Evolutionary conservation across 768 basidiomycete species (phyloP).

Genomic region (Leccinum disarticulatum): DNA sequence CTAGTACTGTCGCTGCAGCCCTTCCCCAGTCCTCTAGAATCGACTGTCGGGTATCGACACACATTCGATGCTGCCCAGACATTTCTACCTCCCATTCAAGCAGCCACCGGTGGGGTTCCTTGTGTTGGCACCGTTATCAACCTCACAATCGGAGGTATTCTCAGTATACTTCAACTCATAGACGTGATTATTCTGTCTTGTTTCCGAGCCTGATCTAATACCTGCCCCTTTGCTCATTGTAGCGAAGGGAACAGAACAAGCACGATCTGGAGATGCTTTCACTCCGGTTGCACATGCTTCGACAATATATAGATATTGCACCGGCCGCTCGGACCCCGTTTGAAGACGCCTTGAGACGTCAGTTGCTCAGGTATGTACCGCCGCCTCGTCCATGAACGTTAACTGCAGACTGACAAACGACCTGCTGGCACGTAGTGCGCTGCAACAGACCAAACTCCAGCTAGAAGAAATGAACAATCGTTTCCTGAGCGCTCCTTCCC

Average conservation of each 20-base stretch:
- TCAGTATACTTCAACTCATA: slow-evolving; percentile 1
- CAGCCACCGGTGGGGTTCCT: not conserved
- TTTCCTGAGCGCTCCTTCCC: not conserved
- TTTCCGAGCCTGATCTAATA: not conserved
- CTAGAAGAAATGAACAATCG: slow-evolving; percentile 2
- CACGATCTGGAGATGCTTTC: not conserved
- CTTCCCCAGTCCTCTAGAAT: not conserved
- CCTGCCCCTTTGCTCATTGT: not conserved
- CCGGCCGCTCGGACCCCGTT: not conserved
- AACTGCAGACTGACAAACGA: not conserved
- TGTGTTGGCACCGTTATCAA: slow-evolving; percentile 3
- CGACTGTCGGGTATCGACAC: not conserved
- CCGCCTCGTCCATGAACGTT: too few species aligned
- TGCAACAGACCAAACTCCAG: not conserved
- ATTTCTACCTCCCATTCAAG: slow-evolving; percentile 3
- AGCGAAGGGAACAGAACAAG: slow-evolving; percentile 10
- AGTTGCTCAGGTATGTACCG: not conserved
- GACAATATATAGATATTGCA: not conserved
- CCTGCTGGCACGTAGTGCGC: not conserved
- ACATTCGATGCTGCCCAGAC: slow-evolving; percentile 1
- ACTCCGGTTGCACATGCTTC: not conserved
- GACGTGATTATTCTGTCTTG: slow-evolving; percentile 1
- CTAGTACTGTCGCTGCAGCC: too few species aligned
- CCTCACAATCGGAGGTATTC: not conserved
- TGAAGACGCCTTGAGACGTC: not conserved